phyloP scores from a whole-genome alignment of 371 early-diverging fungal genomes.

The Funneliformis caledonium region DNA sequence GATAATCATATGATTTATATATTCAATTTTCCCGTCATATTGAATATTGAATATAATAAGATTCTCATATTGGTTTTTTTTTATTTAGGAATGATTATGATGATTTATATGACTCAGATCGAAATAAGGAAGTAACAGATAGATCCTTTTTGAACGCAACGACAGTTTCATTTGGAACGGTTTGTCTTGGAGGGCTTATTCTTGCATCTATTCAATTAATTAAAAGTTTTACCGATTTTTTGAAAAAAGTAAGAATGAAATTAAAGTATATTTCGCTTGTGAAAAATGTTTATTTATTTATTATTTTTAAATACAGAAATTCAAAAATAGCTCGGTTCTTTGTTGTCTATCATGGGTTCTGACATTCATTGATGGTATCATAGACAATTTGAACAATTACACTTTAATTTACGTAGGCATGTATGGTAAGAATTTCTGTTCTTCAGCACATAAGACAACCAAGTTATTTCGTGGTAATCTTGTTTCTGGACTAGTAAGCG shows the following conservation, averaged over 20 bases:
- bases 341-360: conserved; percentile 42
- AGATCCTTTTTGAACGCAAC: conserved; percentile 55
- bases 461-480: conserved; percentile 77
- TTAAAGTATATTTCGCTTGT: conserved; percentile 1
- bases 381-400: conserved; percentile 71
- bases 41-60: background rate
- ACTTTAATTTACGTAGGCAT: conserved; percentile 74
- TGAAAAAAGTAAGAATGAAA: conserved; percentile 53
- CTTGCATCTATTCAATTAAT: conserved; percentile 64
- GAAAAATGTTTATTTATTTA: background rate
- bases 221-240: conserved; percentile 52
- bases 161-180: conserved; percentile 71
- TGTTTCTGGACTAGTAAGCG: conserved; percentile 66
- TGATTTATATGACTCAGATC: conserved; percentile 17
- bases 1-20: no score
- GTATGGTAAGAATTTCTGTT: conserved; percentile 67
- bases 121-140: conserved; percentile 52
- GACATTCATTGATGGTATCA: conserved; percentile 52
- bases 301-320: conserved; percentile 42
- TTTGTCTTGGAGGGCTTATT: conserved; percentile 72
- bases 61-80: background rate
- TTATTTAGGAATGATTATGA: background rate
- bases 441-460: conserved; percentile 65
- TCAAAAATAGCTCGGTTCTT: conserved; percentile 41
- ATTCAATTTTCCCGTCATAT: no score